Conservation (phyloP, 2,329 filamentous ascomycete genomes). For the Magnaporthiopsis incrustans region DNA sequence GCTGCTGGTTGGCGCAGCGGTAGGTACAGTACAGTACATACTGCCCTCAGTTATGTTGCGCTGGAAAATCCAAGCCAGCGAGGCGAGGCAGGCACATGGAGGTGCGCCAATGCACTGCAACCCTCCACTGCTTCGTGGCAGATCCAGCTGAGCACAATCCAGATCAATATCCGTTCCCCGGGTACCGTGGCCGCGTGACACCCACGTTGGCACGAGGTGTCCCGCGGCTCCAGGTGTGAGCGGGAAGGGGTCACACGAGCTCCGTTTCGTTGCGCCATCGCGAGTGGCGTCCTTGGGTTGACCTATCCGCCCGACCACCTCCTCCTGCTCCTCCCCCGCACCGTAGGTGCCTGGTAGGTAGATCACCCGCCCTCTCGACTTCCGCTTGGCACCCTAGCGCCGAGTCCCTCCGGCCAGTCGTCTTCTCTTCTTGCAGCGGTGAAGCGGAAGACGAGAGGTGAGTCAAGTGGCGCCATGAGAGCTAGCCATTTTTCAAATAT, state of each 20-base stretch:
- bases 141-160: background rate
- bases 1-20: no score
- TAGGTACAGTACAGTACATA: no score
- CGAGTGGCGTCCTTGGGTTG: background rate
- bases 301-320: background rate
- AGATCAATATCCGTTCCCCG: background rate
- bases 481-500: background rate
- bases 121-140: background rate
- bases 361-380: background rate
- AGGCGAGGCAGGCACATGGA: background rate
- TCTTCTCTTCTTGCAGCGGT: background rate
- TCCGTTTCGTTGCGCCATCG: background rate
- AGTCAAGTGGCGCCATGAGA: background rate
- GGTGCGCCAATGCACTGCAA: background rate
- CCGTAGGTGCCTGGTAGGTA: no score
- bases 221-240: background rate
- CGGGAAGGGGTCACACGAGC: background rate
- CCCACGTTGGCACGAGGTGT: background rate
- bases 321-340: background rate
- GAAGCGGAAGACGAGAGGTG: background rate
- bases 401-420: no score
- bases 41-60: no score
- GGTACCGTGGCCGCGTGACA: background rate
- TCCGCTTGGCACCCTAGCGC: background rate
- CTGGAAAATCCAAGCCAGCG: background rate